These are phyloP conservation scores for Xylaria palmicola DNA, from an alignment of 495 filamentous ascomycete genomes.

Conservation along the genomic window DNA sequence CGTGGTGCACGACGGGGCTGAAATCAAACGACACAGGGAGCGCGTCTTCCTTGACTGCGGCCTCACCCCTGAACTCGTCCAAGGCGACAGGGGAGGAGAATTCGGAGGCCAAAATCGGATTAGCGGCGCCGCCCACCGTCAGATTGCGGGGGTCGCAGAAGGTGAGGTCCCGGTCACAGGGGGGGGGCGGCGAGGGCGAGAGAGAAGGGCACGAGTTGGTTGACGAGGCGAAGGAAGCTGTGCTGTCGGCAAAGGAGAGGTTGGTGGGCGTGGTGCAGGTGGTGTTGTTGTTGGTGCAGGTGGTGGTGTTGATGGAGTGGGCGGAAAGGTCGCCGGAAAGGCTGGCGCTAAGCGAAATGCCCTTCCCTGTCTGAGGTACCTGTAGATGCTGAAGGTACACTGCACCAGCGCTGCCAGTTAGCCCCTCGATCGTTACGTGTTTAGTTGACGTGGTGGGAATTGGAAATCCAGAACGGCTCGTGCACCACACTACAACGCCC, in stretches of 20 bases:
- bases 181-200: conserved; percentile 73
- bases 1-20: conserved; percentile 53
- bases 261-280: conserved; percentile 25
- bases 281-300: conserved; percentile 17
- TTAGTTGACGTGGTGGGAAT: too few species aligned
- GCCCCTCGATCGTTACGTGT: conserved; percentile 26
- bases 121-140: conserved; percentile 64
- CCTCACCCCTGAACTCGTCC: conserved; percentile 68
- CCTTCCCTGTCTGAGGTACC: conserved; percentile 29
- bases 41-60: conserved; percentile 44
- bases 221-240: conserved; percentile 14
- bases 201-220: conserved; percentile 75
- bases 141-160: conserved; percentile 95
- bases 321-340: conserved; percentile 60
- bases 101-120: conserved; percentile 56
- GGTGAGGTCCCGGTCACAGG: conserved; percentile 64
- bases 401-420: conserved; percentile 45
- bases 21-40: conserved; percentile 55
- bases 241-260: conserved; percentile 10
- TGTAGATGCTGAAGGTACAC: conserved; percentile 70
- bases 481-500: not conserved
- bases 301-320: conserved; percentile 14
- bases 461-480: not conserved
- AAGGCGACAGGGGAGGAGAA: conserved; percentile 58
- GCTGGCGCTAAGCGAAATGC: conserved; percentile 61